Base-by-base conservation (phyloP, 805 yeast genomes). In the Nakazawaea anatomiae region DNA sequence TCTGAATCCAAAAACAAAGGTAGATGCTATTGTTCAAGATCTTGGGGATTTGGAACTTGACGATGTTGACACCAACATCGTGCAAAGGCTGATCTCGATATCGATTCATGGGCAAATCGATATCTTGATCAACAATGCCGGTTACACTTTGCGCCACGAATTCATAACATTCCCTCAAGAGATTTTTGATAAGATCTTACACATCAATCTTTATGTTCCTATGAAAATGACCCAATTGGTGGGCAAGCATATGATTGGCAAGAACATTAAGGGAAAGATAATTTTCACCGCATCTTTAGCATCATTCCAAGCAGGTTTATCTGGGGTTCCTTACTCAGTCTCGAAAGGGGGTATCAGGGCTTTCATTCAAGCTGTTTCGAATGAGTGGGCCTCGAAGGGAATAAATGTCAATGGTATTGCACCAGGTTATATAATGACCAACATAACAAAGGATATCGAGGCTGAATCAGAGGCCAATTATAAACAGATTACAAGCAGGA, bases 371-470 rank as follows among this genome's bases (percentile, higher is more conserved):
- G 65, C 73, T 10, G 56, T 70, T 31, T 63, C 75, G 2, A 71
- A 72, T 51, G 80, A 76, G 53, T 74, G 78, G 77, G 62, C 76
- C 5, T 46, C 62, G 8, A 60, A 63, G 50, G 77, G 79, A 0
- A 70, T 76, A 53, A 67, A 65, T 48, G 77, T 75, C 50, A 76
- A 77, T 55, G 69, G 73, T n/a, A 66, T 76, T 48, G 75, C 74
- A 34, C 80, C 82, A 6, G 81, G 82, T 2, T 75, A 69, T 52
- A 69, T 76, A 52, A 59, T 59, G 27, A 76, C 81, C 2, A 73
- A 73, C 47, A 71, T 75, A 76, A 75, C 75, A 34, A 54, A 55
- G 9, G 55, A 55, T n/a, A 61, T 58, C 3, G 44, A 72, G 39
- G 51, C 62, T 5, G 58, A 59, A 5, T 60, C 66, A 54, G 58